Base-by-base conservation (phyloP, 2,329 filamentous ascomycete genomes). In the Fusarium nisikadoi region DNA sequence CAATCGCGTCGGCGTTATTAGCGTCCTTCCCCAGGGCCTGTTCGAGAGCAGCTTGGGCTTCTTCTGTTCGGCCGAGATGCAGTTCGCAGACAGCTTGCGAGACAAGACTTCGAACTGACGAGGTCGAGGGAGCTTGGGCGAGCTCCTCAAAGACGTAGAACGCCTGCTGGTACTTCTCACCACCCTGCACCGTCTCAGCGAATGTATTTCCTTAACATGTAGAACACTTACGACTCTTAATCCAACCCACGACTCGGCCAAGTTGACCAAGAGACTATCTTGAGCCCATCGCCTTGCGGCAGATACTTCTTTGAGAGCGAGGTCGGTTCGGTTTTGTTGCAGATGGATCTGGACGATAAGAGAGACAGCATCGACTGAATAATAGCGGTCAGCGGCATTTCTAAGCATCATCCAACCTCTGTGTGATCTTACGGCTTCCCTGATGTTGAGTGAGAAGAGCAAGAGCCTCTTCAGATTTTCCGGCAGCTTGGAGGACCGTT, bases 101-200 rank as follows among this genome's bases (percentile, higher is more conserved):
- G 68, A 97, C 90, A 61, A 98, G 88, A 23, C 90, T 92, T 74
- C 91, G 87, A 57, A 91, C 87, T 20, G 93, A 93, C 53, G 94
- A 91, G 23, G 93, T 94, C 36, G 93, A 91, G 5, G 94, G 92
- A 33, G 93, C 92, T 79, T 97, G 94, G 8, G 96, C 95, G 53
- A 98, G 89, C 83, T 99, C 96, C 83, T 98, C 95, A 79, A 94
- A 98, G 68, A 98, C 95, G 86, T 99, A 98, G 83, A 97, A 98
- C 23, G 95, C 92, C 79, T 96, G 93, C 79, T 98, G 96, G 83
- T 98, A 98, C 81, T 94, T 96, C 76, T 97, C 94, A 75, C 95
- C 95, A 79, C 95, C 95, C 92, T 97, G 68, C 31, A 59, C 11
- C 38, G 36, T 42, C 65, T 84, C 72, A 82, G 78, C 73, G 68